A percentile compares a stretch with the other conserved stretches of the same genome.
Conservation (phyloP, 1,139 yeast species). For the Citeromyces hawaiiensis region DNA sequence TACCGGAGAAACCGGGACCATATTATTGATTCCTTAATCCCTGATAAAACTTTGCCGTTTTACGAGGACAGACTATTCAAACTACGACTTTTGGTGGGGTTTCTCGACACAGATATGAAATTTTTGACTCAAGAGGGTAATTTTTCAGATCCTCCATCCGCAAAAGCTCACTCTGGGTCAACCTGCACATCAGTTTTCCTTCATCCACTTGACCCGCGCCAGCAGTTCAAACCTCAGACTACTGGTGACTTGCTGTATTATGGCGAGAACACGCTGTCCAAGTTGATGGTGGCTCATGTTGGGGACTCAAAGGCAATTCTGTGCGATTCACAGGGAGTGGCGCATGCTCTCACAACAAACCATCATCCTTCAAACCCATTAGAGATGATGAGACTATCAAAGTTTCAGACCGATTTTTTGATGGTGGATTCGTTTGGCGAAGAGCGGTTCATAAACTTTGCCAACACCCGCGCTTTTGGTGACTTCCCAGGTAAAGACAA, state of each 20-base stretch:
- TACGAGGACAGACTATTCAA: conserved; percentile 14
- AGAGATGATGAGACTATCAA: conserved; percentile 61
- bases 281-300: conserved; percentile 75
- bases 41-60: conserved; percentile 15
- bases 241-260: conserved; percentile 27
- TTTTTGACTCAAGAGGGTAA: conserved; percentile 15
- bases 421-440: conserved; percentile 92
- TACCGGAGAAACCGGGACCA: conserved; percentile 23
- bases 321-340: conserved; percentile 64
- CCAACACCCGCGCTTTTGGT: conserved; percentile 91
- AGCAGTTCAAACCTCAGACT: conserved; percentile 8
- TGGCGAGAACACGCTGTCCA: conserved; percentile 52
- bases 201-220: conserved; percentile 33
- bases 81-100: conserved; percentile 14
- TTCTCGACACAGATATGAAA: conserved; percentile 16
- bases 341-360: conserved; percentile 62
- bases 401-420: conserved; percentile 60
- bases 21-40: conserved; percentile 5
- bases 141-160: background rate
- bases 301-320: conserved; percentile 89
- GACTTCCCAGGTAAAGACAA: conserved; percentile 66
- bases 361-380: conserved; percentile 84
- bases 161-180: conserved; percentile 43
- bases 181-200: conserved; percentile 72
- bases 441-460: conserved; percentile 69